Base-by-base conservation (phyloP, 257 asterid species). In the Nicotiana obtusifolia region DNA sequence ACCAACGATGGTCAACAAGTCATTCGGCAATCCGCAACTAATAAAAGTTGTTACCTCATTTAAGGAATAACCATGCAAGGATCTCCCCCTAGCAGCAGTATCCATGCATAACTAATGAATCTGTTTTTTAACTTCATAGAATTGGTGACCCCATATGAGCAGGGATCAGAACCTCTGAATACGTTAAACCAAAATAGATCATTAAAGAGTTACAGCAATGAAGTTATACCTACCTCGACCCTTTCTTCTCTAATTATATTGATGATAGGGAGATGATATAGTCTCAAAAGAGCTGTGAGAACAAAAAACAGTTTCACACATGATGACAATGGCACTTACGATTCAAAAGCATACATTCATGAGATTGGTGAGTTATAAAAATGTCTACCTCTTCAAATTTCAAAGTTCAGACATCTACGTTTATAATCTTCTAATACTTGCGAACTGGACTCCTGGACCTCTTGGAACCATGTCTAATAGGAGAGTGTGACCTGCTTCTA, bases 241-340 rank as follows among this genome's bases (percentile, higher is more conserved):
- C 83, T 93, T 89, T 88, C 92, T 86, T 90, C 94, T 87, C 85
- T 88, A 88, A 89, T 81, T 83, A 92, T 88, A 92, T 86, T 81
- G 96, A 89, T 86, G 98, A 92, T 86, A 93, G 92, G 84, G 90
- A 88, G 93, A 88, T 81, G 92, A 83, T 85, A 88, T 80, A 87
- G 91, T 90, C 91, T 90, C 91, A 91, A 86, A 71, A 91, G 88
- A 88, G 94, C 99, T 95, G 99, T 95, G 95, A 93, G 94, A 89
- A 90, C 91, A 93, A 91, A 89, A 89, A 87, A 86, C 91, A 92
- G 82, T 86, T 92, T 89, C 89, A 93, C 95, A 87, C 94, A 86
- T 84, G 89, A 86, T 86, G 88, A 87, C 87, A 83, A 85, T 81
- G 83, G 77, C 87, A 82, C 87, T 85, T 78, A 84, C 80, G 91